Evolutionary conservation across 2,329 filamentous ascomycete genomes (phyloP).

Genomic region (Moelleriella libera): DNA sequence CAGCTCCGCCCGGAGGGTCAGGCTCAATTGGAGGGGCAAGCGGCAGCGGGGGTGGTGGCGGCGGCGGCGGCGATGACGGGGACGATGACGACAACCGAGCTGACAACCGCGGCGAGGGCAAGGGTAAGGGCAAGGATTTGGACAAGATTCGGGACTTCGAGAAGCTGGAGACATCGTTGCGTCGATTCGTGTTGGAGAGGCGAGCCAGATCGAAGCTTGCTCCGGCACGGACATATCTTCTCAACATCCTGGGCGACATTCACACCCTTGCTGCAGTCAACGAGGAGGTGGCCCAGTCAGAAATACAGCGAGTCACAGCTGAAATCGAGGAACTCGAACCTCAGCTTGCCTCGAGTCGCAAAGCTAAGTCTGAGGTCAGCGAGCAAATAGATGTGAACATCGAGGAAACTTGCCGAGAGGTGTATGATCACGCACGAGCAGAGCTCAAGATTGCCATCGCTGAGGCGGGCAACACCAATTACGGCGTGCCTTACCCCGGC

Average conservation of each 20-base stretch:
- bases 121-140: conserved; percentile 73
- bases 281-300: conserved; percentile 68
- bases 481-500: conserved; percentile 78
- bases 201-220: conserved; percentile 88
- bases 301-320: conserved; percentile 67
- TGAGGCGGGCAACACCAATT: conserved; percentile 60
- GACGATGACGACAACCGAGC: conserved; percentile 30
- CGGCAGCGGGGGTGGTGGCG: conserved; percentile 34
- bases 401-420: conserved; percentile 70
- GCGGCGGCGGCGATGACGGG: conserved; percentile 36
- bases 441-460: conserved; percentile 63
- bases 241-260: conserved; percentile 85
- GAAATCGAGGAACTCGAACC: conserved; percentile 78
- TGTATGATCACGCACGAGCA: conserved; percentile 71
- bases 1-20: conserved; percentile 40
- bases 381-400: conserved; percentile 72
- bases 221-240: conserved; percentile 85
- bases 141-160: conserved; percentile 86
- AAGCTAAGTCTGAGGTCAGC: conserved; percentile 63
- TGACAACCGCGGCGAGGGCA: conserved; percentile 20
- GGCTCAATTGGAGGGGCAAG: conserved; percentile 39
- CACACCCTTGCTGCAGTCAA: conserved; percentile 75
- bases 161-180: conserved; percentile 72
- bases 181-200: conserved; percentile 92
- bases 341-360: conserved; percentile 69